Evolutionary conservation across 441 rosid species (phyloP).

Genomic region (Populus hybrid): DNA sequence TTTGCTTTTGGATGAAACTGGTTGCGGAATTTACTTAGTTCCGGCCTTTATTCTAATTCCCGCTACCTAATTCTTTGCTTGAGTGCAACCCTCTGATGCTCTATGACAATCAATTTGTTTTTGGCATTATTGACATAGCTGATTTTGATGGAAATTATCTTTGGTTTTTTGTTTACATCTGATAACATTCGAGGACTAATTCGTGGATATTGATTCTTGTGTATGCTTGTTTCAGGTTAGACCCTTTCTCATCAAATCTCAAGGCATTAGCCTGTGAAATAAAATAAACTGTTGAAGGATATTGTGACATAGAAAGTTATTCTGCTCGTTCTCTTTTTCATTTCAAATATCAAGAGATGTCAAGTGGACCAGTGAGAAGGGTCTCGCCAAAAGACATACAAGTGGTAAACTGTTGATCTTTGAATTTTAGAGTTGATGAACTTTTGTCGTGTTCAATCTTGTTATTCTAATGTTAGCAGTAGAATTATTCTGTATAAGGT

Average conservation of each 20-base stretch:
- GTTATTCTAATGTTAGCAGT: not conserved
- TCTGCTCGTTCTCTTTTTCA: not conserved
- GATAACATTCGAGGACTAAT: not conserved
- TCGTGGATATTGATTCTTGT: not conserved
- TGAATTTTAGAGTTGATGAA: not conserved
- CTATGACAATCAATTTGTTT: not conserved
- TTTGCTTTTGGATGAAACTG: too few species aligned
- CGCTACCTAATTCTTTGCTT: not conserved
- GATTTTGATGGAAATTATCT: not conserved
- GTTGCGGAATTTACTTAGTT: too few species aligned
- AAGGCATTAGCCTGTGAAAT: not conserved
- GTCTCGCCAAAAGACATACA: conserved; percentile 1
- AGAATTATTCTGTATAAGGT: not conserved
- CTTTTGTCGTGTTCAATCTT: not conserved
- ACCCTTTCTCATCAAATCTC: not conserved
- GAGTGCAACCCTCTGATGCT: not conserved
- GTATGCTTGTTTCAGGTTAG: not conserved
- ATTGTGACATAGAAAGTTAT: not conserved
- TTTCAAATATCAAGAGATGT: not conserved
- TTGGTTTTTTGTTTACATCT: not conserved
- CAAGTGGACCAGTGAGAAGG: not conserved
- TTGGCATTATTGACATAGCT: not conserved
- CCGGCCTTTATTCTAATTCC: not conserved
- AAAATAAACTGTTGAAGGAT: not conserved
- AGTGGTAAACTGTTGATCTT: not conserved